Conservation (phyloP, 441 rosid species). For the Erodium moschatum region DNA sequence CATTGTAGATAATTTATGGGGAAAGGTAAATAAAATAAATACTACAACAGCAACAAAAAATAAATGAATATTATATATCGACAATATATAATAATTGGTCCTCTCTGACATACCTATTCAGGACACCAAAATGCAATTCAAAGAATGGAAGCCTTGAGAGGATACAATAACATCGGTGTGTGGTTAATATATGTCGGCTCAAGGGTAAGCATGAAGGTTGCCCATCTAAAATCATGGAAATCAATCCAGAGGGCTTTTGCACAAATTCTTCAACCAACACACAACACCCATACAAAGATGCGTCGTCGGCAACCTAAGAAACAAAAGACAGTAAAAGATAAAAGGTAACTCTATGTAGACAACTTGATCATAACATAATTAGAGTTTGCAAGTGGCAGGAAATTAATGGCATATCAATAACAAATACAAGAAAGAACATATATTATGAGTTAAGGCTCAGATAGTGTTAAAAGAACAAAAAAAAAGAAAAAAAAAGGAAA, state of each 20-base stretch:
- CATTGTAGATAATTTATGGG: neutral
- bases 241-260: constrained; percentile 86
- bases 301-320: constrained; percentile 75
- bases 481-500: too few species aligned
- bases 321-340: constrained; percentile 3
- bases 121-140: constrained; percentile 80
- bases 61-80: too few species aligned
- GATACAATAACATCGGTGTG: constrained; percentile 93
- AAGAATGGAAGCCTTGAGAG: constrained; percentile 90
- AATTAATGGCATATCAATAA: neutral
- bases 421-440: neutral
- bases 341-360: neutral
- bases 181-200: constrained; percentile 68
- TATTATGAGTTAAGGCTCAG: too few species aligned
- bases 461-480: too few species aligned
- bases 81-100: neutral
- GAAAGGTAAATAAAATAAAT: neutral
- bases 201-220: constrained; percentile 47
- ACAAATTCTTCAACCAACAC: constrained; percentile 80
- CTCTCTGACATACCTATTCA: constrained; percentile 48
- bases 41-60: too few species aligned
- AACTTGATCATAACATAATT: neutral
- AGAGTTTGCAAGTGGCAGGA: neutral
- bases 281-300: constrained; percentile 93
- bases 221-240: constrained; percentile 62